Evolutionary conservation across 495 filamentous ascomycete genomes (phyloP).

Genomic region (Hypoxylon perforatum): DNA sequence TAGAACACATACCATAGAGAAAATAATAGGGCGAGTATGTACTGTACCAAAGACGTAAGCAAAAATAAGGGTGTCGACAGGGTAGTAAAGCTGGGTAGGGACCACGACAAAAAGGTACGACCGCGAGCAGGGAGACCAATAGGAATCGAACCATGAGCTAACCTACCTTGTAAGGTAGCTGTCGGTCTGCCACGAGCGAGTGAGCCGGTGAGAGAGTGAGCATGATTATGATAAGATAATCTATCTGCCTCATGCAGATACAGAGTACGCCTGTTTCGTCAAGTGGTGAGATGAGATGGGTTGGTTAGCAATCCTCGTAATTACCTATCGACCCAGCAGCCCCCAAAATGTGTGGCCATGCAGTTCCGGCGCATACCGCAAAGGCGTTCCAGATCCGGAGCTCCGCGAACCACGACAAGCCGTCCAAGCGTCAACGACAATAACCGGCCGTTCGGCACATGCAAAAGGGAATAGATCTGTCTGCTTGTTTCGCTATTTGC

Average conservation of each 20-base stretch:
- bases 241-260: neutral
- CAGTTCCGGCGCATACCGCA: slow-evolving; percentile 28
- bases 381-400: slow-evolving; percentile 19
- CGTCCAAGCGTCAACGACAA: slow-evolving; percentile 1
- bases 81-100: slow-evolving; percentile 8
- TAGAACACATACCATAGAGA: neutral
- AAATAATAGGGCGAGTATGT: neutral
- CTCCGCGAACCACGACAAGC: slow-evolving; percentile 22
- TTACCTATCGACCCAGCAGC: slow-evolving; percentile 27
- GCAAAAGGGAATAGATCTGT: neutral
- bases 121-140: slow-evolving; percentile 19
- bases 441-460: slow-evolving; percentile 30
- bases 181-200: slow-evolving; percentile 25
- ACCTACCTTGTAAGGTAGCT: slow-evolving; percentile 24
- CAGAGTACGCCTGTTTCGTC: slow-evolving; percentile 9
- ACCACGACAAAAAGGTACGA: slow-evolving; percentile 12
- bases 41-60: neutral
- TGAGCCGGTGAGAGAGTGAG: too few species aligned
- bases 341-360: slow-evolving; percentile 7
- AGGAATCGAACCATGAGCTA: slow-evolving; percentile 28
- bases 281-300: slow-evolving; percentile 1
- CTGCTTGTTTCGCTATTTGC: too few species aligned
- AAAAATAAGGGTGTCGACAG: neutral
- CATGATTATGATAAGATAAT: neutral
- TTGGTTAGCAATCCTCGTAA: neutral